Conservation (phyloP, 768 basidiomycete genomes). For the Tricholoma hemisulphureum region DNA sequence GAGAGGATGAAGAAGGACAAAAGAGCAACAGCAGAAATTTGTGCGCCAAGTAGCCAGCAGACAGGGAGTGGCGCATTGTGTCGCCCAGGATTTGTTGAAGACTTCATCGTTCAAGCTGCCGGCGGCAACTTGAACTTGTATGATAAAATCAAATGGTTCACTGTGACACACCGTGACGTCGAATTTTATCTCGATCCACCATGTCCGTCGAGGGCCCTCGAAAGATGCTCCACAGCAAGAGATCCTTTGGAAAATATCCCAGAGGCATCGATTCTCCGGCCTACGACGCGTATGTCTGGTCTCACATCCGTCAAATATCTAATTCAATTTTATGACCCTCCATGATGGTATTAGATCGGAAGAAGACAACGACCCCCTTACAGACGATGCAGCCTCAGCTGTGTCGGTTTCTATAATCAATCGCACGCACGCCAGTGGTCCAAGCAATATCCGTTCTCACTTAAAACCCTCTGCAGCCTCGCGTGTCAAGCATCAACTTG, state of each 20-base stretch:
- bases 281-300: slow-evolving; percentile 58
- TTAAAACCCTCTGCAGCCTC: slow-evolving; percentile 26
- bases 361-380: slow-evolving; percentile 85
- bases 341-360: slow-evolving; percentile 55
- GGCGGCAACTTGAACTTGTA: no score
- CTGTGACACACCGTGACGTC: background rate
- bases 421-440: slow-evolving; percentile 22
- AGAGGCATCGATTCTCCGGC: slow-evolving; percentile 66
- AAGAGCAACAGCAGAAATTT: slow-evolving; percentile 10
- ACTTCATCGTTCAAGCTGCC: background rate
- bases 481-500: slow-evolving; percentile 51
- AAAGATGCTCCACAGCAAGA: slow-evolving; percentile 53
- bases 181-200: slow-evolving; percentile 15
- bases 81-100: background rate
- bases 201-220: slow-evolving; percentile 30
- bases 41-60: slow-evolving; percentile 11
- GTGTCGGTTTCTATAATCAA: slow-evolving; percentile 42
- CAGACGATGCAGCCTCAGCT: slow-evolving; percentile 66
- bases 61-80: background rate
- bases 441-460: slow-evolving; percentile 28
- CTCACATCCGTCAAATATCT: background rate
- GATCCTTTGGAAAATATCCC: slow-evolving; percentile 70
- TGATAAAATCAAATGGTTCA: no score
- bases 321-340: slow-evolving; percentile 14
- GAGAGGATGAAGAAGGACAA: slow-evolving; percentile 23